Evolutionary conservation across 2,329 filamentous ascomycete species (phyloP).

Genomic region (Aureobasidium sp.): DNA sequence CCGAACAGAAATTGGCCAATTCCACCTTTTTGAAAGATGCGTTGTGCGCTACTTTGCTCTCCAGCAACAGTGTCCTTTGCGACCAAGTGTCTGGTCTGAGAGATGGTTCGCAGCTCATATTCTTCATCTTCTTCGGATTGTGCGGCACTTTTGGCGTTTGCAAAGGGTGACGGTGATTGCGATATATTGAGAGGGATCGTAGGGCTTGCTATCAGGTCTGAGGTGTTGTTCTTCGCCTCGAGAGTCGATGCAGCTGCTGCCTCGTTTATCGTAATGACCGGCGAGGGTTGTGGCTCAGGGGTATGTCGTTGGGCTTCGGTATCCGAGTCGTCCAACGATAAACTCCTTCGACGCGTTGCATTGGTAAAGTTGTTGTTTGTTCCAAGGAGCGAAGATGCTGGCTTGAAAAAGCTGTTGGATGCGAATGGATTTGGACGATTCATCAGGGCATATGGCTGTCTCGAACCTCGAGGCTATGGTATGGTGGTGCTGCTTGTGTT

Average conservation of each 20-base stretch:
- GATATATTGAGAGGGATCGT: slow-evolving; percentile 39
- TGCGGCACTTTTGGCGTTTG: slow-evolving; percentile 32
- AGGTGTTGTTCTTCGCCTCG: slow-evolving; percentile 19
- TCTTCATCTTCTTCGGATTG: slow-evolving; percentile 42
- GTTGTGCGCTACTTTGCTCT: slow-evolving; percentile 19
- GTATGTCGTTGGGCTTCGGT: slow-evolving; percentile 20
- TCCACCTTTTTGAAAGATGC: slow-evolving; percentile 30
- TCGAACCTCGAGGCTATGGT: not conserved
- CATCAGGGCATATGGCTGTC: slow-evolving; percentile 14
- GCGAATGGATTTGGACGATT: slow-evolving; percentile 19
- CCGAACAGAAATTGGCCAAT: slow-evolving; percentile 42
- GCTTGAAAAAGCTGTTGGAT: slow-evolving; percentile 28
- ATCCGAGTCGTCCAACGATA: slow-evolving; percentile 32
- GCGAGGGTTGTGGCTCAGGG: slow-evolving; percentile 12
- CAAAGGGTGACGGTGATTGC: slow-evolving; percentile 37
- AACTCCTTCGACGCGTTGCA: slow-evolving; percentile 12
- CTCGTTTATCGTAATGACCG: slow-evolving; percentile 9
- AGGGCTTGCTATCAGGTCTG: slow-evolving; percentile 16
- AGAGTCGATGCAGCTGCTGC: not conserved
- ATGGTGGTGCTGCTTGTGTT: not conserved
- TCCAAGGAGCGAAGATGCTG: slow-evolving; percentile 30
- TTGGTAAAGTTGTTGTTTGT: slow-evolving; percentile 18
- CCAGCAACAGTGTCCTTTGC: slow-evolving; percentile 27
- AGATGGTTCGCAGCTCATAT: slow-evolving; percentile 24
- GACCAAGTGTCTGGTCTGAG: slow-evolving; percentile 32